These are phyloP conservation scores for Tardiomyces depauwii DNA, from an alignment of 1,139 yeast genomes.

Conservation along the genomic window DNA sequence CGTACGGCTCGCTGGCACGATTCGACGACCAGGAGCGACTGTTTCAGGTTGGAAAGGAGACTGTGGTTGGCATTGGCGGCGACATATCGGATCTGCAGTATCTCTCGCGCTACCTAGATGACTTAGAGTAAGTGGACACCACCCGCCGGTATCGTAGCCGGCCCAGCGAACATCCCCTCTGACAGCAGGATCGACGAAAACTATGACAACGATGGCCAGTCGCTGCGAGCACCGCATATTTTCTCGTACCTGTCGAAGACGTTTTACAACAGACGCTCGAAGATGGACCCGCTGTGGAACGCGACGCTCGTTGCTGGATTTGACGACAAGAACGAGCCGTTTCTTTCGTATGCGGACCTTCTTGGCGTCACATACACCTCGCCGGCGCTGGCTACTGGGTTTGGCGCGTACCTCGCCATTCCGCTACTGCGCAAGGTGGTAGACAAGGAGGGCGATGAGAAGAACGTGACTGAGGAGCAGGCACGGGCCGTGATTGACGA, in stretches of 20 bases:
- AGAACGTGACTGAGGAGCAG: constrained; percentile 54
- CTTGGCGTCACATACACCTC: constrained; percentile 86
- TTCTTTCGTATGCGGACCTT: constrained; percentile 77
- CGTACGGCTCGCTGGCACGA: constrained; percentile 88
- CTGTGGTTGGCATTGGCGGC: constrained; percentile 91
- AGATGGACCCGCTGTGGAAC: constrained; percentile 96
- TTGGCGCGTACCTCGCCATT: constrained; percentile 88
- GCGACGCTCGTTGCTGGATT: constrained; percentile 86
- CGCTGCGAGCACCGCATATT: constrained; percentile 72
- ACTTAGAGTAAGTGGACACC: constrained; percentile 47
- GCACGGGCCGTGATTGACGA: constrained; percentile 69
- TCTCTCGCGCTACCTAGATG: constrained; percentile 61
- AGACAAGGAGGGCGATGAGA: constrained; percentile 65
- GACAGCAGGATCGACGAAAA: constrained; percentile 51
- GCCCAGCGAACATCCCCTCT: too few relatives aligned
- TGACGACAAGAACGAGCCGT: constrained; percentile 50
- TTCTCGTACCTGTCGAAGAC: constrained; percentile 81
- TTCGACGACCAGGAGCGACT: constrained; percentile 79
- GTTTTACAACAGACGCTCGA: constrained; percentile 77
- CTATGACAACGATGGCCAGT: constrained; percentile 73
- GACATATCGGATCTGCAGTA: constrained; percentile 92
- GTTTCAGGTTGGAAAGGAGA: constrained; percentile 67
- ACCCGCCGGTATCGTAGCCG: too few relatives aligned
- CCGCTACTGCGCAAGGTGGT: constrained; percentile 83
- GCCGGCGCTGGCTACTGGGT: constrained; percentile 90